A percentile compares a stretch with the other conserved stretches of the same genome.
phyloP scores from a whole-genome alignment of 495 filamentous ascomycete species.

The Penicillium roqueforti region DNA sequence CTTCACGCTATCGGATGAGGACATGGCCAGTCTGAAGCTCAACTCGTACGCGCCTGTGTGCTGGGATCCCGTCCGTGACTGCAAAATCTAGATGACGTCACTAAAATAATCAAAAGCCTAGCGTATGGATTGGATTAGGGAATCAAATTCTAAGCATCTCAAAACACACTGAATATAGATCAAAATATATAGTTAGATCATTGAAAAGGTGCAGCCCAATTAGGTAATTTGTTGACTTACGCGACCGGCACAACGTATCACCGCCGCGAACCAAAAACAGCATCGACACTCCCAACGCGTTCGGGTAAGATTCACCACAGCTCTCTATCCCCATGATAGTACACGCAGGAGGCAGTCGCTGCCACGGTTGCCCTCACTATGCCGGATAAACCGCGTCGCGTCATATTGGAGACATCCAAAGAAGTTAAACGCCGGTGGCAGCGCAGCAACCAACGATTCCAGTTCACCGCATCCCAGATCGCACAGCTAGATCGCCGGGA shows the following conservation, averaged over 20 bases:
- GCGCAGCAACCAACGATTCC: constrained; percentile 42
- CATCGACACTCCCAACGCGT: background rate
- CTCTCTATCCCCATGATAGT: constrained; percentile 16
- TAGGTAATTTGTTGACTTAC: constrained; percentile 25
- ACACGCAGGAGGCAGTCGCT: constrained; percentile 17
- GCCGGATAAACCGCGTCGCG: constrained; percentile 37
- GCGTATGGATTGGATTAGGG: background rate
- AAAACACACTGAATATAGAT: background rate
- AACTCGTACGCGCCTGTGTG: constrained; percentile 56
- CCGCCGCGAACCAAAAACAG: constrained; percentile 22
- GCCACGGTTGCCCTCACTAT: constrained; percentile 28
- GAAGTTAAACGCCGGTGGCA: constrained; percentile 44
- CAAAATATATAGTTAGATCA: background rate
- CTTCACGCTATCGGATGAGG: constrained; percentile 64
- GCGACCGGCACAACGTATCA: constrained; percentile 34
- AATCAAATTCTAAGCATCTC: background rate
- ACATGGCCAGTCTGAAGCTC: constrained; percentile 54
- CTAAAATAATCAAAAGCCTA: constrained; percentile 20
- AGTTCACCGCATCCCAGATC: constrained; percentile 40
- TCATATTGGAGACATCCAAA: constrained; percentile 46
- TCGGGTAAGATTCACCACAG: constrained; percentile 1
- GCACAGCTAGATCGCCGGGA: constrained; percentile 44
- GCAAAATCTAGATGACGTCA: constrained; percentile 22
- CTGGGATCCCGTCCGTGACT: constrained; percentile 67
- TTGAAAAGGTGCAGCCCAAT: constrained; percentile 10